Evolutionary conservation across 129 eudicot species (phyloP).

Genomic region (Cynara cardunculus): DNA sequence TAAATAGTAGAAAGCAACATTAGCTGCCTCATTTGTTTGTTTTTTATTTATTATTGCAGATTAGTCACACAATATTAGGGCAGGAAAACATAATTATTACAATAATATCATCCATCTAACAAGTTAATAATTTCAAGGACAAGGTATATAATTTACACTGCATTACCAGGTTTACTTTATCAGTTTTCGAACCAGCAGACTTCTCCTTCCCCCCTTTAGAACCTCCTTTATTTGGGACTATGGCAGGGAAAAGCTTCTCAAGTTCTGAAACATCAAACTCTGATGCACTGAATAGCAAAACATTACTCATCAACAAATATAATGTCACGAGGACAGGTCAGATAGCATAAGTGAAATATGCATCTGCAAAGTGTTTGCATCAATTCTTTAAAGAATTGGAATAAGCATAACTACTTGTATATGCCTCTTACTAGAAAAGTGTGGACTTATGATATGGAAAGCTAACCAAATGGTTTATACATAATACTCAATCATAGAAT

Average conservation of each 20-base stretch:
- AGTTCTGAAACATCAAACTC: conserved; percentile 88
- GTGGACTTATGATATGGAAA: neutral
- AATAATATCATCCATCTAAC: neutral
- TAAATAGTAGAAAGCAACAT: neutral
- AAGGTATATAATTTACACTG: neutral
- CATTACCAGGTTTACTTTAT: conserved; percentile 79
- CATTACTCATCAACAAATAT: conserved; percentile 21
- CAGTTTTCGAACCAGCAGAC: conserved; percentile 76
- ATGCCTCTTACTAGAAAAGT: neutral
- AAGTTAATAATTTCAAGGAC: conserved; percentile 13
- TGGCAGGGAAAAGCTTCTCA: conserved; percentile 84
- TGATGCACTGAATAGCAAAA: conserved; percentile 46
- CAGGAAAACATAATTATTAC: neutral
- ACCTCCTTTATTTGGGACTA: conserved; percentile 58
- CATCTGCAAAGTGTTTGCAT: neutral
- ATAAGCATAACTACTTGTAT: neutral
- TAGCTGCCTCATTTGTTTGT: neutral
- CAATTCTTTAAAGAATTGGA: neutral
- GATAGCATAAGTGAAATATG: neutral
- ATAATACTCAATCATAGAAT: neutral
- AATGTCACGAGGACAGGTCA: neutral
- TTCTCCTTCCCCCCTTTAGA: conserved; percentile 65
- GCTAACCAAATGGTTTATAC: neutral
- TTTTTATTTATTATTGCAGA: neutral
- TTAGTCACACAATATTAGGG: neutral